Percentiles rank a stretch among this genome's conserved stretches.
phyloP scores from a whole-genome alignment of 2,329 filamentous ascomycete genomes.

The Cladosporium cucumerinum region DNA sequence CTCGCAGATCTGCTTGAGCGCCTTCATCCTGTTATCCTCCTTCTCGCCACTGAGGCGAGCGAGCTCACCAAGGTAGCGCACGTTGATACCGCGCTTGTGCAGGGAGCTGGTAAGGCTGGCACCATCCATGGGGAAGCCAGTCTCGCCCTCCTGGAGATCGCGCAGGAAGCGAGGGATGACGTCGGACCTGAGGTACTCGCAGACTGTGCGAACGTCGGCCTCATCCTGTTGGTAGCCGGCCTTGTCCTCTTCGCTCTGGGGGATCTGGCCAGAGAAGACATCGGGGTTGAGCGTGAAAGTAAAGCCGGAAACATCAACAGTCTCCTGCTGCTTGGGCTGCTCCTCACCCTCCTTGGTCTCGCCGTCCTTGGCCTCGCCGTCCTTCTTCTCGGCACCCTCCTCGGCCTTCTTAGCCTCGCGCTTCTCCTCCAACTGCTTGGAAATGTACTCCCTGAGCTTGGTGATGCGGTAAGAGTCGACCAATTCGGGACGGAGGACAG shows the following conservation, averaged over 20 bases:
- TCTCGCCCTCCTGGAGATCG: constrained; percentile 85
- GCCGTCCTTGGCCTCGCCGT: constrained; percentile 22
- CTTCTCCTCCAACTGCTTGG: constrained; percentile 68
- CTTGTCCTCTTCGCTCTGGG: constrained; percentile 89
- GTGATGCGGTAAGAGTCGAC: constrained; percentile 79
- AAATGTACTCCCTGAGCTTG: constrained; percentile 87
- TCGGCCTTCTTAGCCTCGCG: constrained; percentile 39
- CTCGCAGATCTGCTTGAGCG: constrained; percentile 70
- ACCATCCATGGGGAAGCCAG: constrained; percentile 99
- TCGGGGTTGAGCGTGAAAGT: constrained; percentile 89
- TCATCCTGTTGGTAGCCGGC: constrained; percentile 78
- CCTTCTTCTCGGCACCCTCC: constrained; percentile 19
- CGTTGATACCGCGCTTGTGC: constrained; percentile 96
- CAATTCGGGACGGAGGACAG: constrained; percentile 83
- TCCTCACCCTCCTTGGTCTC: constrained; percentile 29
- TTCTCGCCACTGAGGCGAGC: constrained; percentile 59
- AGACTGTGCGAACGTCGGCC: constrained; percentile 79
- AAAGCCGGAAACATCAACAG: constrained; percentile 84
- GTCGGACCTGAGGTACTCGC: constrained; percentile 70
- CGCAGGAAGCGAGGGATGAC: constrained; percentile 81
- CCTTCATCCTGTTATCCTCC: constrained; percentile 68
- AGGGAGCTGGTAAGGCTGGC: constrained; percentile 81
- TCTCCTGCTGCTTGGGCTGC: constrained; percentile 52
- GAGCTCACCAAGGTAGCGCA: constrained; percentile 88
- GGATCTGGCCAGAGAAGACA: constrained; percentile 86